Percentiles rank a stretch among this genome's conserved stretches.
Conservation (phyloP, 2,329 filamentous ascomycete genomes). For the Ceratocystis colombiana region DNA sequence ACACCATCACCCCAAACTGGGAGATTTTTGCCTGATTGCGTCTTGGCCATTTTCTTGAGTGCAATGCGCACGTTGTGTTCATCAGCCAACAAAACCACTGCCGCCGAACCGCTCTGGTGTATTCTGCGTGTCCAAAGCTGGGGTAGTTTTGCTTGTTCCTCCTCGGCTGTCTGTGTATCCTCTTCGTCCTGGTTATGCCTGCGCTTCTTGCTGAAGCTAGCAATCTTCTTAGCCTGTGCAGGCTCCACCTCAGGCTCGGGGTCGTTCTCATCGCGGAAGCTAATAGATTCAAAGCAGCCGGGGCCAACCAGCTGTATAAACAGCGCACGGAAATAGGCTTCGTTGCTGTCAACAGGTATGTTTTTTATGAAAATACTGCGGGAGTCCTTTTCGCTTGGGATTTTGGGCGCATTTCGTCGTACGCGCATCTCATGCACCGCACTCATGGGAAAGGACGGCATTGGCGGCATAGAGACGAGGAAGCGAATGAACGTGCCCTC, state of each 20-base stretch:
- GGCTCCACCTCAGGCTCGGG: slow-evolving; percentile 32
- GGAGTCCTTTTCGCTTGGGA: slow-evolving; percentile 60
- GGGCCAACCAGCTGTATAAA: slow-evolving; percentile 66
- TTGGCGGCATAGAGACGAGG: slow-evolving; percentile 54
- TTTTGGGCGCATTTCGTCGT: slow-evolving; percentile 69
- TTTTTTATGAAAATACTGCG: slow-evolving; percentile 89
- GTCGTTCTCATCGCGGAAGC: slow-evolving; percentile 57
- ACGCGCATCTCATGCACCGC: slow-evolving; percentile 74
- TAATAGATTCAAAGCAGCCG: slow-evolving; percentile 65
- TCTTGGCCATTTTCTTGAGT: slow-evolving; percentile 61
- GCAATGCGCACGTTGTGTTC: slow-evolving; percentile 64
- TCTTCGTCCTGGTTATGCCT: slow-evolving; percentile 36
- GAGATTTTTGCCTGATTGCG: slow-evolving; percentile 45
- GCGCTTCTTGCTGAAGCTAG: slow-evolving; percentile 41
- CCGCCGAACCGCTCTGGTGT: slow-evolving; percentile 64
- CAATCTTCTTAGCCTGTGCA: slow-evolving; percentile 35
- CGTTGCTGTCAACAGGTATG: slow-evolving; percentile 72
- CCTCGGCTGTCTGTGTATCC: slow-evolving; percentile 50
- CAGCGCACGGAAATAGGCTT: slow-evolving; percentile 62
- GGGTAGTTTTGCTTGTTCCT: slow-evolving; percentile 55
- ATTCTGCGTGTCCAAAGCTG: slow-evolving; percentile 62
- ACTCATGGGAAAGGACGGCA: slow-evolving; percentile 51
- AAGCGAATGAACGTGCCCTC: slow-evolving; percentile 58
- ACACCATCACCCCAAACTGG: slow-evolving; percentile 61
- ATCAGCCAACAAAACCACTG: slow-evolving; percentile 76